Conservation (phyloP, 768 basidiomycete species). For the Lentinula sp. region DNA sequence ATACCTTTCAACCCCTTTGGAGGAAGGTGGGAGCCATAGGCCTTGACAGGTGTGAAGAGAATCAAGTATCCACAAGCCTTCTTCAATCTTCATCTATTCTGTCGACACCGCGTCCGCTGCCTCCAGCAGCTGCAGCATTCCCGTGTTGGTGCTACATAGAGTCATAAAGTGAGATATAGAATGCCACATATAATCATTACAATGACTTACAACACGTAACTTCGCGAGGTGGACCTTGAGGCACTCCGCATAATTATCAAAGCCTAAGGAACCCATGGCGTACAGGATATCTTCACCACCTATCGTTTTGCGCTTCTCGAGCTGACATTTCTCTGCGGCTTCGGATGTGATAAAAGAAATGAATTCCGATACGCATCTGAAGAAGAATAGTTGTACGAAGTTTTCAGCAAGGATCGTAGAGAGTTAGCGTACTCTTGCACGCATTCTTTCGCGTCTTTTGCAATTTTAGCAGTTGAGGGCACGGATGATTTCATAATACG, state of each 20-base stretch:
- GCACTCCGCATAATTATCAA: slow-evolving; percentile 91
- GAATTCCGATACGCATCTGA: slow-evolving; percentile 86
- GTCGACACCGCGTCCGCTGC: not conserved
- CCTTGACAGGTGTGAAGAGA: no score
- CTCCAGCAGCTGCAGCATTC: not conserved
- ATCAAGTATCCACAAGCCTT: not conserved
- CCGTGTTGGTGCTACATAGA: slow-evolving; percentile 3
- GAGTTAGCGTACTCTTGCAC: slow-evolving; percentile 61
- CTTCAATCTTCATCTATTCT: slow-evolving; percentile 4
- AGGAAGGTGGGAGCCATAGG: no score
- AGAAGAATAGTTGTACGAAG: not conserved
- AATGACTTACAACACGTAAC: slow-evolving; percentile 60
- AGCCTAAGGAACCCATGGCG: slow-evolving; percentile 90
- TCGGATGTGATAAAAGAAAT: slow-evolving; percentile 97
- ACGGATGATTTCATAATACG: slow-evolving; percentile 95
- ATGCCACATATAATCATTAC: not conserved
- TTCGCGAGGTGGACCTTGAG: slow-evolving; percentile 91
- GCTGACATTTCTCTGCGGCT: slow-evolving; percentile 89
- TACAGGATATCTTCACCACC: slow-evolving; percentile 96
- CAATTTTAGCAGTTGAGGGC: slow-evolving; percentile 88
- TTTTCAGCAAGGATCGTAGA: not conserved
- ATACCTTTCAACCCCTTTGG: no score
- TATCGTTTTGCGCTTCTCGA: slow-evolving; percentile 97
- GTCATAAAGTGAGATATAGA: not conserved
- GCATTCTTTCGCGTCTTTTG: slow-evolving; percentile 97